Conservation (phyloP, 495 filamentous ascomycete species). For the Xylaria venustula region DNA sequence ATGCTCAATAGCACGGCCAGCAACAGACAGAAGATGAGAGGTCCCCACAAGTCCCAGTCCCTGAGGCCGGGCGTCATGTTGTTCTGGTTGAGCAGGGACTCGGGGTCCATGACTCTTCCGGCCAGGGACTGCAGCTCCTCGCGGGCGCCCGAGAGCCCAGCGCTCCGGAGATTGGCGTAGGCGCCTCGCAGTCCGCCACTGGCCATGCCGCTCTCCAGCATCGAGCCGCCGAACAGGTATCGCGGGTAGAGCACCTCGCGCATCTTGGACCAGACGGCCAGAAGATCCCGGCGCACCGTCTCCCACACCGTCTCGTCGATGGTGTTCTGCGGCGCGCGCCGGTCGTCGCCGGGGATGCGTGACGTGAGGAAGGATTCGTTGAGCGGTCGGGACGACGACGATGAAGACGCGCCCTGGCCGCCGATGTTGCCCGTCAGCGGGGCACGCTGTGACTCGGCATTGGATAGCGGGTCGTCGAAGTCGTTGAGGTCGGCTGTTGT, state of each 20-base stretch:
- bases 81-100: constrained; percentile 64
- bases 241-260: constrained; percentile 96
- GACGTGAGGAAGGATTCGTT: constrained; percentile 75
- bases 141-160: constrained; percentile 52
- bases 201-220: constrained; percentile 51
- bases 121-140: constrained; percentile 60
- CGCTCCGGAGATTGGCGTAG: constrained; percentile 49
- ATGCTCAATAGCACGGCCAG: constrained; percentile 83
- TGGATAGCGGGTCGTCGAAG: constrained; percentile 80
- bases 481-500: constrained; percentile 73
- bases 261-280: constrained; percentile 97
- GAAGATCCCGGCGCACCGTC: constrained; percentile 83
- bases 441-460: constrained; percentile 63
- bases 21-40: constrained; percentile 86
- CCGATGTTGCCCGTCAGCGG: constrained; percentile 81
- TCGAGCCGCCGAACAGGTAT: constrained; percentile 81
- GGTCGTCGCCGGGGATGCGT: constrained; percentile 88
- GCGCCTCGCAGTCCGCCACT: constrained; percentile 47
- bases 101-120: constrained; percentile 63
- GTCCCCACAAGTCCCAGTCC: constrained; percentile 98
- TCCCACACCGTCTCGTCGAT: constrained; percentile 98
- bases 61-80: constrained; percentile 84
- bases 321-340: constrained; percentile 86
- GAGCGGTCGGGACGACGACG: constrained; percentile 48
- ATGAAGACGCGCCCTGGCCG: constrained; percentile 27